Evolutionary conservation across 139 green algal genomes (phyloP), one percentile per base, ranked within the genome.

Genomic region (Chlorella sp.): DNA sequence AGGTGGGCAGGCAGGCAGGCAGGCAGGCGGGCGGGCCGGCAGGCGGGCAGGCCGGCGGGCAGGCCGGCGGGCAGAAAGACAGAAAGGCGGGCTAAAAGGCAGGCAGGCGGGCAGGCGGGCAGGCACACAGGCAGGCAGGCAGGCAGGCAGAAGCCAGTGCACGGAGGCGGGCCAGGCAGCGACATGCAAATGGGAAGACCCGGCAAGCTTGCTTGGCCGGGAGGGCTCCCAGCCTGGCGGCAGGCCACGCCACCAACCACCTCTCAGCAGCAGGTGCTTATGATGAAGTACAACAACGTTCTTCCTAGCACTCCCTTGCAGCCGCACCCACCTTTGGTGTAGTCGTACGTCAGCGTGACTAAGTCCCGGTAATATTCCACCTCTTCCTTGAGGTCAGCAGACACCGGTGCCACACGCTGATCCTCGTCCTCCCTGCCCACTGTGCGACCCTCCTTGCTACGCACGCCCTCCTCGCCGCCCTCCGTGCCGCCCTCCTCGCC

Each of bases 331-430:
- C 84, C 90, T 18, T 77, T 87, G 18, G 66, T 64, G 37, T 39
- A 76, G 30, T 92, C 90, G 64, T 92, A 92, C 14, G 77, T 34
- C 77, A 92, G 68, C 34, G 37, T 75, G 64, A 85, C 64, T 4
- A 83, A 34, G 30, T n/a, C 24, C 11, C 83, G 64, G 53, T 88
- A 88, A 5, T 37, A n/a, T 28, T 12, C 21, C n/a, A 92, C 28
- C 84, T 42, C 12, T 3, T 32, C 24, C 68, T 66, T 66, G 30
- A 88, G 68, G 28, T 88, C 84, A 1, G 39, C 37, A 22, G 84
- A 68, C 68, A 88, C 84, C 2, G 66, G 39, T 11, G 64, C 84
- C 84, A 68, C 61, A 32, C 37, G 34, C 19, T 61, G 61, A 16
- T 60, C 81, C 30, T 21, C 78, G 2, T 66, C 39, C 26, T n/a